Percentiles rank a stretch among this genome's conserved stretches.
Conservation (phyloP, 768 basidiomycete genomes). For the Stropharia rugosoannulata region DNA sequence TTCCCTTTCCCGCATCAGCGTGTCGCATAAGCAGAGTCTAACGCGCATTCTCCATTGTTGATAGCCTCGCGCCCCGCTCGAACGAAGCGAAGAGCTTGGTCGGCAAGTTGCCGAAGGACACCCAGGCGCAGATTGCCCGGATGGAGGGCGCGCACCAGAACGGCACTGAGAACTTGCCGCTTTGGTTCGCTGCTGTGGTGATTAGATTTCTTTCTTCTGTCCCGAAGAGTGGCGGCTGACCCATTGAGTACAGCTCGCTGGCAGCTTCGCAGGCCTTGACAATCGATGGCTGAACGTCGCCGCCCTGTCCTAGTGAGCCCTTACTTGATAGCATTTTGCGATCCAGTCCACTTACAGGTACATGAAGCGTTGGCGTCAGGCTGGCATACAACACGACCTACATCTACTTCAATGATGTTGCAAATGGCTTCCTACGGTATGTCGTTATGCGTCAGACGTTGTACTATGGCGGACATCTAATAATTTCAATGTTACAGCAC, state of each 20-base stretch:
- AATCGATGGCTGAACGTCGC: constrained; percentile 28
- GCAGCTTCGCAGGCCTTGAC: constrained; percentile 29
- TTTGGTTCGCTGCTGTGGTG: constrained; percentile 34
- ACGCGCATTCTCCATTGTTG: background rate
- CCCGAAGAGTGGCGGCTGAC: background rate
- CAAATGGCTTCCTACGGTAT: constrained; percentile 20
- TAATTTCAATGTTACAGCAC: constrained; percentile 5
- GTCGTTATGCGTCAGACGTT: background rate
- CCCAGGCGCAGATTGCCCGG: constrained; percentile 24
- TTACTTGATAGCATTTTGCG: background rate
- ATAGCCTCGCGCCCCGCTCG: constrained; percentile 31
- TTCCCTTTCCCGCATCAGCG: background rate
- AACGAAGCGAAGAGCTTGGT: constrained; percentile 20
- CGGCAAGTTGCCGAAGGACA: constrained; percentile 24
- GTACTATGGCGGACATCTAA: background rate
- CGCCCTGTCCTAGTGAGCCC: constrained; percentile 30
- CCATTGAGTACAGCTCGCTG: constrained; percentile 24
- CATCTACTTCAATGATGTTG: constrained; percentile 19
- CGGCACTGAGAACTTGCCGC: constrained; percentile 31
- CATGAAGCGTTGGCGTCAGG: constrained; percentile 16
- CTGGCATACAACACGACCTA: constrained; percentile 23
- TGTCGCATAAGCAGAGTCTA: background rate
- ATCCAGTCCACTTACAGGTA: background rate
- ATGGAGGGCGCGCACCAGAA: constrained; percentile 39
- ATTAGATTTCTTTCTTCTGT: constrained; percentile 1